Base-by-base conservation (phyloP, 1,284 basidiomycete genomes). In the Pseudozyma sp. region DNA sequence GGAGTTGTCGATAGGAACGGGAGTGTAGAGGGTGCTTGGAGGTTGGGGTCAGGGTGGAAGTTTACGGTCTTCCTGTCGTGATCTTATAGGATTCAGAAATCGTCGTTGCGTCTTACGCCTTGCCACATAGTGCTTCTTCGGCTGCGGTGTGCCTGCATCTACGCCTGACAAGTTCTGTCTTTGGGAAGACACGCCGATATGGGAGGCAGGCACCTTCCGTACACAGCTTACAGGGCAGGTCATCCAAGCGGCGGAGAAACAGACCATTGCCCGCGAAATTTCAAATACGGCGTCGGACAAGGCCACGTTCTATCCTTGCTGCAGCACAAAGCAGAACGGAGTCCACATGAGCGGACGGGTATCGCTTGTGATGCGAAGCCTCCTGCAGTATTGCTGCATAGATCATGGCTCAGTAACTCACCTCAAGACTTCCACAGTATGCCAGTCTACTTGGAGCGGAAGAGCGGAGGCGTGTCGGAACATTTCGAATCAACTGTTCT, bases 221-320 rank as follows among this genome's bases (percentile, higher is more conserved):
- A 24, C 24, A 42, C 2, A 16, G 10, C 40, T 42, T 7, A 42
- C 16, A 42, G 11, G 16, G 16, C 16, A 42, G 16, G 40, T n/a
- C 16, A 14, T 33, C 33, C 14, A 6, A 45, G 42, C 16, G 44
- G 51, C 40, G 40, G 40, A 42, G 40, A 42, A 42, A 42, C 13
- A 16, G 40, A n/a, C 11, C 11, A n/a, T 16, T 7, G 43, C 34
- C 43, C 33, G 43, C 43, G 35, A 14, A 47, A 29, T 39, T 44
- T 55, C 29, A 29, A 55, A 45, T 44, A 46, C 53, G 19, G 53
- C 45, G 43, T 45, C 31, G 31, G 33, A 54, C 33, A 47, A 30
- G 44, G 34, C 54, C 54, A 55, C 54, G 45, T 55, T 55, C 54
- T 37, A 46, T 39, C 29, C 19, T 8, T 47, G 44, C 44, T 29